Conservation (phyloP, 2,329 filamentous ascomycete species). For the Neonectria sp. region DNA sequence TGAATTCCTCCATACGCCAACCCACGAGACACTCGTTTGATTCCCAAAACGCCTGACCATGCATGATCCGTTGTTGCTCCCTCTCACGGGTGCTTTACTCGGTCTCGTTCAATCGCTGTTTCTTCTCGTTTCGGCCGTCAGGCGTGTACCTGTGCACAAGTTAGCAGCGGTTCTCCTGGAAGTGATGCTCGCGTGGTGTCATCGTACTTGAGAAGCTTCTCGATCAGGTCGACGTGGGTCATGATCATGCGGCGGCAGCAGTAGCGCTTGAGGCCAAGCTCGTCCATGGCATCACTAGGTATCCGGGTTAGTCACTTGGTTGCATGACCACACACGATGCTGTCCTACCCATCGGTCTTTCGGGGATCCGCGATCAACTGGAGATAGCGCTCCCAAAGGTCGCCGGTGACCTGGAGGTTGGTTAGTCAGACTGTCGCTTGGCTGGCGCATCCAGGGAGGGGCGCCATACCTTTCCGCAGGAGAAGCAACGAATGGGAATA, state of each 20-base stretch:
- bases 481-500: constrained; percentile 98
- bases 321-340: not conserved
- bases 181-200: not conserved
- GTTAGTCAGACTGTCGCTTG: constrained; percentile 48
- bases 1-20: constrained; percentile 49
- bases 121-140: constrained; percentile 75
- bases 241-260: constrained; percentile 99
- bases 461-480: constrained; percentile 90
- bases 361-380: constrained; percentile 84
- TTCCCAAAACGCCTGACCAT: constrained; percentile 54
- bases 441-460: constrained; percentile 28
- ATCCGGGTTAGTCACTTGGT: constrained; percentile 43
- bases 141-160: constrained; percentile 68
- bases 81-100: constrained; percentile 42
- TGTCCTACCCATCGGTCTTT: constrained; percentile 78
- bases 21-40: constrained; percentile 42
- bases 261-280: constrained; percentile 93
- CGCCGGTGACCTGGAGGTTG: constrained; percentile 84
- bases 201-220: constrained; percentile 93
- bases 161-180: constrained; percentile 27
- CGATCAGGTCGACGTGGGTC: constrained; percentile 98
- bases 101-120: constrained; percentile 59
- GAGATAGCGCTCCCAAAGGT: constrained; percentile 97
- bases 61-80: constrained; percentile 41
- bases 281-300: constrained; percentile 92